Evolutionary conservation across 2,329 filamentous ascomycete genomes (phyloP), one percentile per base, ranked within the genome.

Genomic region (Fusarium tupiense): DNA sequence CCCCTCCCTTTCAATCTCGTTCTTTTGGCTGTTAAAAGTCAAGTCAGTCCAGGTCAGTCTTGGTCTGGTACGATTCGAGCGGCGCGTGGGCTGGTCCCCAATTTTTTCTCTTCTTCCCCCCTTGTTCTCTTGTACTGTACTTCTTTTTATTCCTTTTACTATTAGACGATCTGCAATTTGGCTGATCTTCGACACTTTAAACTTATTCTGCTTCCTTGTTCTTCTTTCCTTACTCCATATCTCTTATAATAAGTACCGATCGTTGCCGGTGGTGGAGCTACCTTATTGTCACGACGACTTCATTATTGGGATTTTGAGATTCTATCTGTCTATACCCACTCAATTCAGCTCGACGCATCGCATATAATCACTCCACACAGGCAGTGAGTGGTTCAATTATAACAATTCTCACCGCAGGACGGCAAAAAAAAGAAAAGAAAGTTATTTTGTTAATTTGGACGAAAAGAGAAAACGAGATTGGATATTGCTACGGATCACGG

Each of bases 41-140:
- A 69, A 71, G 69, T 69, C 68, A 67, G 65, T 70, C 61, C 67
- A 64, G 61, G 44, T 46, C 44, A 10, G 58, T 64, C 72, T 76
- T 71, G 74, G 70, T 69, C 72, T 78, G 73, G 76, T 77, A 77
- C 76, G 76, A 78, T 77, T 65, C 61, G 64, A 75, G 72, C 59
- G 64, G 73, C 73, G 73, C 58, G 47, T 78, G 76, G 76, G 76
- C 76, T 78, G 76, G 76, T 78, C 72, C 72, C 72, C 50, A 49
- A 35, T 75, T 73, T 74, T 73, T 47, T 59, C 60, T 41, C 53
- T 59, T 60, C 61, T 47, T 47, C 22, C 44, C 61, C 69, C 72
- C 72, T 66, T 70, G 58, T 67, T 69, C 33, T 67, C 57, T 56
- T 22, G 46, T 68, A 67, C 38, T 56, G 46, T 68, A 67, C 38